Evolutionary conservation across 2,329 filamentous ascomycete genomes (phyloP).

Genomic region (Fusarium floridanum): DNA sequence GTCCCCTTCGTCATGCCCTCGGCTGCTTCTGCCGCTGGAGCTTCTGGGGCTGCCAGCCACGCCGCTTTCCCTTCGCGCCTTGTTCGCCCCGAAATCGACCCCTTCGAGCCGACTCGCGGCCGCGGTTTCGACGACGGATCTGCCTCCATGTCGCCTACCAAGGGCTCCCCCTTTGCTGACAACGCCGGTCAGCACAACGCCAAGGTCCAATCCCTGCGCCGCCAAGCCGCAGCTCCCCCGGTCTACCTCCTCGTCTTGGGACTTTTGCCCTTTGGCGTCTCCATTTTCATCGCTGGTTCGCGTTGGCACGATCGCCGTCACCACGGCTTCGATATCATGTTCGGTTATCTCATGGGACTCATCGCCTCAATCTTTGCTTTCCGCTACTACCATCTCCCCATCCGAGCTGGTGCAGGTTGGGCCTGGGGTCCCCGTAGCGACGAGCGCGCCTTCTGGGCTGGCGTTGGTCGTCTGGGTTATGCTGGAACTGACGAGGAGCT

Average conservation of each 20-base stretch:
- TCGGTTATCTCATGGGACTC: conserved; percentile 84
- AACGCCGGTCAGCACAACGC: conserved; percentile 48
- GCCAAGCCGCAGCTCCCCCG: conserved; percentile 84
- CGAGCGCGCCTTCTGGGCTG: conserved; percentile 83
- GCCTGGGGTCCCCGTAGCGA: conserved; percentile 84
- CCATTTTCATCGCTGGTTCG: conserved; percentile 86
- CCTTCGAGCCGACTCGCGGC: conserved; percentile 50
- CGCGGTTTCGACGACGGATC: conserved; percentile 37
- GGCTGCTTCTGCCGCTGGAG: conserved; percentile 60
- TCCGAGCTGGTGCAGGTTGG: conserved; percentile 83
- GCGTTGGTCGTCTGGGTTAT: conserved; percentile 73
- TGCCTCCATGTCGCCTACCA: conserved; percentile 39
- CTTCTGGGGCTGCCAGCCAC: conserved; percentile 73
- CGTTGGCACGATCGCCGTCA: conserved; percentile 92
- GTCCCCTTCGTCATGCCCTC: conserved; percentile 75
- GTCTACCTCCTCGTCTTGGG: conserved; percentile 80
- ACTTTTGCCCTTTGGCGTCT: conserved; percentile 77
- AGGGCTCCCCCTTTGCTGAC: conserved; percentile 22
- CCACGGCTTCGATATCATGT: conserved; percentile 92
- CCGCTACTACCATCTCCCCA: conserved; percentile 86
- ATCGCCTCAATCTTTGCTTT: conserved; percentile 80
- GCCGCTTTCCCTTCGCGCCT: conserved; percentile 83
- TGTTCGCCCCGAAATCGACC: conserved; percentile 50
- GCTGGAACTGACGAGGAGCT: conserved; percentile 57
- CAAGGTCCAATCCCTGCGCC: conserved; percentile 62